Evolutionary conservation across 345 rosid genomes (phyloP).

Genomic region (Rhizophora apiculata): DNA sequence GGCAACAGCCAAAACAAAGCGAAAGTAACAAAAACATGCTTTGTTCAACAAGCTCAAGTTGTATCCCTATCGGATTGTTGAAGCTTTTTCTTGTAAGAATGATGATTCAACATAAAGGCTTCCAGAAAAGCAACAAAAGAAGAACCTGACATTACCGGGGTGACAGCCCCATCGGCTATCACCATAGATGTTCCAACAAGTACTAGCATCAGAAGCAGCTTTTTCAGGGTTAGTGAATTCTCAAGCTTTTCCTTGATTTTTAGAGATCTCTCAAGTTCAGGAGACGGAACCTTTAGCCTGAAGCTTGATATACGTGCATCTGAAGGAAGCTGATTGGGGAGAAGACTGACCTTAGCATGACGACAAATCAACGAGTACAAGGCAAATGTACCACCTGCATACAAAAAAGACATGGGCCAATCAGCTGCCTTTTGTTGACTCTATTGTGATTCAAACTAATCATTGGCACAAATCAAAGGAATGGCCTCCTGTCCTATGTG

Average conservation of each 20-base stretch:
- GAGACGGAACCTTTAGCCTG: conserved; percentile 91
- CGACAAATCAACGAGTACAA: conserved; percentile 93
- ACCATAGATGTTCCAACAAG: conserved; percentile 99
- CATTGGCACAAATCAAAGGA: background rate
- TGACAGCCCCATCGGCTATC: conserved; percentile 94
- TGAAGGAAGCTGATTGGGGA: conserved; percentile 95
- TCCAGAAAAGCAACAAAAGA: conserved; percentile 12
- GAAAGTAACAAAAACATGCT: conserved; percentile 5
- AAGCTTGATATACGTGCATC: conserved; percentile 96
- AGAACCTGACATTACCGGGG: conserved; percentile 99
- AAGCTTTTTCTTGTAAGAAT: background rate
- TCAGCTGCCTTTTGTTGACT: background rate
- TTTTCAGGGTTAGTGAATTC: conserved; percentile 65
- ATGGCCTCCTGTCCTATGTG: too few species aligned
- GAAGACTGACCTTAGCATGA: conserved; percentile 94
- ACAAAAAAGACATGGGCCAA: background rate
- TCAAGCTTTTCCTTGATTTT: conserved; percentile 95
- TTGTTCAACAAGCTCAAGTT: background rate
- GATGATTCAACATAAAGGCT: background rate
- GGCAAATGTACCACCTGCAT: conserved; percentile 95
- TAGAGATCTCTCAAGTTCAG: conserved; percentile 96
- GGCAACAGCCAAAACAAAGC: conserved; percentile 8
- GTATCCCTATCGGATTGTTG: background rate
- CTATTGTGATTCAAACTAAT: background rate
- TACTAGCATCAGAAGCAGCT: conserved; percentile 73